Base-by-base conservation (phyloP, 2,329 filamentous ascomycete genomes). In the Diaporthe helianthi region DNA sequence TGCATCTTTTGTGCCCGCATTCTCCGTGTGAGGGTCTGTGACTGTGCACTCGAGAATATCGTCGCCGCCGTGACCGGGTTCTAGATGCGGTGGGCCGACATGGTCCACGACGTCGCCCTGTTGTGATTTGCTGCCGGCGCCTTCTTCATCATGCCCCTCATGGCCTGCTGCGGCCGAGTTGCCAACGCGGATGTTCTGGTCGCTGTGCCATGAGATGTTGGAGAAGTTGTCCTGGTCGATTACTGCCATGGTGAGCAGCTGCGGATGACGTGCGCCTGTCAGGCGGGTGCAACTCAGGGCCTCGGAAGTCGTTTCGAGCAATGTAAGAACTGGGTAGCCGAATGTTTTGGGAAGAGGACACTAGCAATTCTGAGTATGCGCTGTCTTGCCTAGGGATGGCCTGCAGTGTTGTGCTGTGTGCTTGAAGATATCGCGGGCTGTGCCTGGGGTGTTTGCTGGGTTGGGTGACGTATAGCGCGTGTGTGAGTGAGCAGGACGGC, bases 1-100 rank as follows among this genome's bases (percentile, higher is more conserved):
- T 66, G 93, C 92, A 81, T 98, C 96, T 80, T 98, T 98, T 70
- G 94, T 97, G 58, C 96, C 95, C 76, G 98, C 93, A 76, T 95
- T 96, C 84, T 98, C 96, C 81, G 98, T 98, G 80, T 95, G 87
- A 24, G 96, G 94, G 69, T 90, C 88, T 67, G 89, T 89, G 22
- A 99, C 95, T 22, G 84, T 89, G 78, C 94, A 98, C 77, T 97
- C 92, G 52, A 99, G 86, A 68, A 88, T 86, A 73, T 97, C 95
- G 46, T 85, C 86, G 71, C 90, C 90, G 66, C 92, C 83, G 54
- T 89, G 89, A 44, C 86, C 86, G 64, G 89, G 81, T 76, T 92
- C 90, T 69, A 86, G 83, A 31, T 82, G 79, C 65, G 87, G 84
- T 47, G 85, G 83, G 70, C 85, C 78, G 36, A 83, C 77, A 22